Evolutionary conservation across 805 yeast genomes (phyloP), one percentile per base, ranked within the genome.

Genomic region (Spathaspora girioi): DNA sequence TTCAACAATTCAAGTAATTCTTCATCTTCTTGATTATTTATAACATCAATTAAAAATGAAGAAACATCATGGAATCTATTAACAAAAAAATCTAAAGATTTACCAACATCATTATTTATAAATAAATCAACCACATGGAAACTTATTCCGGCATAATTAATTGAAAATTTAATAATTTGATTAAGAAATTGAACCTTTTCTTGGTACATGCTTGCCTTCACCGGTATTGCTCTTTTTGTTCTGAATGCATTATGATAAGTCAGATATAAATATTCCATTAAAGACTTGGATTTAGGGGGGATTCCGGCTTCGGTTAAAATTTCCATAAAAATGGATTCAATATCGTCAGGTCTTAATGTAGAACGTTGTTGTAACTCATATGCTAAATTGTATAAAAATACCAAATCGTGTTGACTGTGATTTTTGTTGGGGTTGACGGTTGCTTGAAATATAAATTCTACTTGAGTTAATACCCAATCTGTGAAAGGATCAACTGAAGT

Each of bases 101-200:
- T 50, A 12, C 66, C 63, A 17, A 77, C 54, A 45, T 76, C 71
- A 53, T 69, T 68, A 54, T 76, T 71, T 40, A 72, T 52, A 51
- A 80, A 78, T 79, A 81, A 79, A 50, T 85, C 92, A 9, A 87
- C 85, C 2, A 83, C 79, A 64, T 84, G 89, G 61, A 87, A 84
- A 19, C 84, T 67, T 19, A 87, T 83, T 27, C 84, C 70, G 0
- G 89, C 90, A 65, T 84, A 88, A 23, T 87, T 82, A 12, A 83
- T 69, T 14, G 80, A 62, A 42, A 79, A 69, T 42, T 79, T 65
- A 45, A 79, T 75, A 20, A 80, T 68, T 52, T 82, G 82, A 50
- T 76, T 72, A 47, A 83, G 66, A 6, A 82, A 51, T 5, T 59
- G 60, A 2, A 70, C 38, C 53, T 81, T 80, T 14, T 60, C 60